Conservation (phyloP, 768 basidiomycete species). For the Kwoniella pini region DNA sequence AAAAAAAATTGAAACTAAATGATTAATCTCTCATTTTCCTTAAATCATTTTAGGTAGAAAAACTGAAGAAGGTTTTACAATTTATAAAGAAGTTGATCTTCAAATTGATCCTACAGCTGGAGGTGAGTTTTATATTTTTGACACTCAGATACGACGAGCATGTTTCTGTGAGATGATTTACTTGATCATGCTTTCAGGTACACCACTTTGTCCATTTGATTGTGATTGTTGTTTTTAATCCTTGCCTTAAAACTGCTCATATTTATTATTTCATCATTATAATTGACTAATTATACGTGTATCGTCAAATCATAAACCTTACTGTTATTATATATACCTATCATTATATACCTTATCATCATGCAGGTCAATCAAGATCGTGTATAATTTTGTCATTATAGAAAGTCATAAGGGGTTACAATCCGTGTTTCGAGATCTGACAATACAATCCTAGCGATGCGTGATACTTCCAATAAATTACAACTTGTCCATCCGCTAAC, state of each 20-base stretch:
- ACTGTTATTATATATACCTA: too few relatives aligned
- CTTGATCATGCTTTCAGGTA: conserved; percentile 30
- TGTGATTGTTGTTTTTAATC: conserved; percentile 52
- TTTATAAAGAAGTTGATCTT: conserved; percentile 55
- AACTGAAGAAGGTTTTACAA: conserved; percentile 55
- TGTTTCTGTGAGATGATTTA: neutral
- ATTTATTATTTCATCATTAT: neutral
- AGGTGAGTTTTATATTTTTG: conserved; percentile 43
- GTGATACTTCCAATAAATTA: too few relatives aligned
- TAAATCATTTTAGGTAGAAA: conserved; percentile 54
- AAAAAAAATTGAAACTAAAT: too few relatives aligned
- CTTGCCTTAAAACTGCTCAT: too few relatives aligned
- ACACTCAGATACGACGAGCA: too few relatives aligned
- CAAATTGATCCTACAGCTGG: conserved; percentile 53
- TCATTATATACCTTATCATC: too few relatives aligned
- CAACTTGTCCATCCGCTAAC: too few relatives aligned
- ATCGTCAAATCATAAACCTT: too few relatives aligned
- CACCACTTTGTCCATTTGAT: conserved; percentile 54
- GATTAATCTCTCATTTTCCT: too few relatives aligned
- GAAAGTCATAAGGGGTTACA: neutral
- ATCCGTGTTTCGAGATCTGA: neutral
- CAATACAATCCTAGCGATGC: too few relatives aligned
- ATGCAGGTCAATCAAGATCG: neutral
- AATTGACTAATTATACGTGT: conserved; percentile 2
- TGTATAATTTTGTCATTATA: conserved; percentile 1